Conservation (phyloP, 257 asterid genomes). For the Galeopsis tetrahit region DNA sequence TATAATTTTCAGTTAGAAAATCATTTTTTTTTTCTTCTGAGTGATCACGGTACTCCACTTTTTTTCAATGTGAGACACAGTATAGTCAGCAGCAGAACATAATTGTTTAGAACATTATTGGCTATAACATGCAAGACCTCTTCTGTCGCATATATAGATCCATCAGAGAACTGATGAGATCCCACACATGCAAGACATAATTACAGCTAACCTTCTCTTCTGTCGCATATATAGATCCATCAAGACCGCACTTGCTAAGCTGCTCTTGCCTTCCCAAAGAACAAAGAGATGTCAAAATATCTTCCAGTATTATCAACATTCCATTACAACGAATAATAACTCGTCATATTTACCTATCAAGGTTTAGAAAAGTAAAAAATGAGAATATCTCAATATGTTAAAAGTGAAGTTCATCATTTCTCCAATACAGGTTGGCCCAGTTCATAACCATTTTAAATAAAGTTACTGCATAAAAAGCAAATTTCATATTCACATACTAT, state of each 20-base stretch:
- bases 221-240: slow-evolving; percentile 77
- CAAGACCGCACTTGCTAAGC: slow-evolving; percentile 84
- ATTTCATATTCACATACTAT: slow-evolving; percentile 7
- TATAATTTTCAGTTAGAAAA: slow-evolving; percentile 6
- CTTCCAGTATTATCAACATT: slow-evolving; percentile 11
- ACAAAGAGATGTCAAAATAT: slow-evolving; percentile 30
- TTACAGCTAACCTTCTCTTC: slow-evolving; percentile 65
- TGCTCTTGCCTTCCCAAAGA: slow-evolving; percentile 73
- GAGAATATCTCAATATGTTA: neutral
- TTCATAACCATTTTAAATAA: slow-evolving; percentile 15
- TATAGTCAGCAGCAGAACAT: slow-evolving; percentile 4
- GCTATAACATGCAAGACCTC: neutral
- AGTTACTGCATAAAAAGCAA: slow-evolving; percentile 17
- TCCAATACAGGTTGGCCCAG: neutral
- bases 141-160: no score
- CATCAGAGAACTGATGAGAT: neutral
- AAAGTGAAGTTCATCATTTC: neutral
- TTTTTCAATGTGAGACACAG: slow-evolving; percentile 10
- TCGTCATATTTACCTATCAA: neutral
- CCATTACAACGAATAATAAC: neutral
- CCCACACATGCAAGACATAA: slow-evolving; percentile 19
- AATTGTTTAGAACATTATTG: slow-evolving; percentile 1
- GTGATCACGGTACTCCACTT: neutral
- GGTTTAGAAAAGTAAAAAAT: slow-evolving; percentile 1
- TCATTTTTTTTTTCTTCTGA: neutral